These are phyloP conservation scores for Scalesia atractyloides DNA, from an alignment of 129 eudicot genomes.

Conservation along the genomic window DNA sequence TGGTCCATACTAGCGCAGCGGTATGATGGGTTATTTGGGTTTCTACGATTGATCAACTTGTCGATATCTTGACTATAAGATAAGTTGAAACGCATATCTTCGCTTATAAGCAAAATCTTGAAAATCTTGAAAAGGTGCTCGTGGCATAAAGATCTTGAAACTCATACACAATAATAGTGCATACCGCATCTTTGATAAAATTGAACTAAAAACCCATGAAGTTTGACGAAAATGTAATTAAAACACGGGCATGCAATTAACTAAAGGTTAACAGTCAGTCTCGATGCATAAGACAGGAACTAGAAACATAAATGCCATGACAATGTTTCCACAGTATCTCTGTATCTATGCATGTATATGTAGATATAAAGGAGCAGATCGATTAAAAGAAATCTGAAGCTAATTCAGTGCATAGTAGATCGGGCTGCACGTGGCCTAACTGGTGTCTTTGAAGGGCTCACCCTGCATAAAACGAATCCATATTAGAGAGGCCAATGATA, in stretches of 20 bases:
- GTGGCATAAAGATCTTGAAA: too few relatives aligned
- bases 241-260: slow-evolving; percentile 10
- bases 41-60: background rate
- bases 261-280: slow-evolving; percentile 30
- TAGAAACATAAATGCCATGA: slow-evolving; percentile 32
- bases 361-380: slow-evolving; percentile 27
- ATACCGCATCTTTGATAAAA: background rate
- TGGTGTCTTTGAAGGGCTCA: slow-evolving; percentile 92
- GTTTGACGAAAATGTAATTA: slow-evolving; percentile 5
- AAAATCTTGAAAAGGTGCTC: too few relatives aligned
- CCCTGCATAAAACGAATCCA: slow-evolving; percentile 47
- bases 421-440: slow-evolving; percentile 83
- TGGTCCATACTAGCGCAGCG: too few relatives aligned
- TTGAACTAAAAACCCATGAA: background rate
- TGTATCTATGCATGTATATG: slow-evolving; percentile 31
- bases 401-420: slow-evolving; percentile 42
- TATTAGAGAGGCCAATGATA: background rate
- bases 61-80: background rate
- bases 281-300: slow-evolving; percentile 41
- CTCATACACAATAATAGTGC: too few relatives aligned
- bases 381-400: slow-evolving; percentile 21
- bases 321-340: slow-evolving; percentile 27
- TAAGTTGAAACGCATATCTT: background rate
- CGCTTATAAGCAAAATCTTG: too few relatives aligned
- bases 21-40: too few relatives aligned